Base-by-base conservation (phyloP, 768 basidiomycete species). In the Gautieria morchelliformis region DNA sequence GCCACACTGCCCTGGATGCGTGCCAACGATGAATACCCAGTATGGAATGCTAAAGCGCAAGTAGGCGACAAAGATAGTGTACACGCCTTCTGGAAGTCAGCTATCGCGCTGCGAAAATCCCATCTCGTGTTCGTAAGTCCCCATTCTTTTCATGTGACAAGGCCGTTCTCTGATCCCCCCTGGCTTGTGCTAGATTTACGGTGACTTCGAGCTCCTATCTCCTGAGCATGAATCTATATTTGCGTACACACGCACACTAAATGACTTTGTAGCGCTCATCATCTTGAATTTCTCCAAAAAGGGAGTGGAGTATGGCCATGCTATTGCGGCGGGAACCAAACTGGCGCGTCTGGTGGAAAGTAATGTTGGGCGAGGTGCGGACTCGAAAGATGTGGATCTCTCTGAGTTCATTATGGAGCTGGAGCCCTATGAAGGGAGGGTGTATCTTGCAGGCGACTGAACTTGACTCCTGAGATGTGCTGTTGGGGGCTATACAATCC, bases 1-100 rank as follows among this genome's bases (percentile, higher is more conserved):
- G 81, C 66, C 2, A 30, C 42, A 14, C 15, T 50, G 22, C 85
- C 87, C 0, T 89, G 85, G 86, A 88, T 88, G 84, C 73, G 83
- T 24, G 78, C 84, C 7, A 83, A 86, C 62, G 83, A 85, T 40
- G 84, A 87, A 62, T 85, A 80, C 64, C 56, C 61, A n/a, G 59
- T 60, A 0, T 85, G 82, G 77, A 88, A 87, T 61, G 83, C 72
- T 15, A 72, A 62, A 1, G 67, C 64, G 12, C 80, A 87, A 67
- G 41, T 72, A 15, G 60, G 63, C 0, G 78, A 86, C 57, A 61
- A 69, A 0, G 61, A 71, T n/a, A 85, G 82, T 62, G 82, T 85
- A 3, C 72, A 72, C 46, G 63, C 72, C 2, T 89, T 88, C 66
- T 89, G 80, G 76, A 82, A 81, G 65, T 66, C 69, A 19, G 77